Conservation (phyloP, 768 basidiomycete genomes). For the Boletus rufocinnamomeus region DNA sequence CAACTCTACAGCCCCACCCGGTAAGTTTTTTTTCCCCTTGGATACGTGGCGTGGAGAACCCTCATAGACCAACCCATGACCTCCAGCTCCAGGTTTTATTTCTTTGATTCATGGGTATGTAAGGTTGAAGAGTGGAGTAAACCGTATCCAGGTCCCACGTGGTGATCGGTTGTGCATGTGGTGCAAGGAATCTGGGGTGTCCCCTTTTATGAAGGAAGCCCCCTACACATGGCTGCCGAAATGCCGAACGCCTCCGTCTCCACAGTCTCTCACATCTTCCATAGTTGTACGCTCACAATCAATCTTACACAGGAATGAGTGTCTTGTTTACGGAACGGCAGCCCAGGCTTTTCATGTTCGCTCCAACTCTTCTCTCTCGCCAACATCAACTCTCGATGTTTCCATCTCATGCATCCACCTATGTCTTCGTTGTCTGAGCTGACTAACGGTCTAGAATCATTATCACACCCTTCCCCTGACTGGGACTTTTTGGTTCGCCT, state of each 20-base stretch:
- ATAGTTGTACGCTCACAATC: slow-evolving; percentile 32
- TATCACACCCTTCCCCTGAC: slow-evolving; percentile 30
- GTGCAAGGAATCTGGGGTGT: slow-evolving; percentile 32
- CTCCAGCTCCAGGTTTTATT: background rate
- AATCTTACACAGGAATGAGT: slow-evolving; percentile 36
- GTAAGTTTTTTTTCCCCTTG: background rate
- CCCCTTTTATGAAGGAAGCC: slow-evolving; percentile 6
- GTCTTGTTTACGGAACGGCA: slow-evolving; percentile 33
- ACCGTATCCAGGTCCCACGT: slow-evolving; percentile 25
- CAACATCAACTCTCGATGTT: slow-evolving; percentile 17
- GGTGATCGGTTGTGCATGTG: slow-evolving; percentile 17
- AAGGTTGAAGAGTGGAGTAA: slow-evolving; percentile 28
- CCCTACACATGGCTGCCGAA: slow-evolving; percentile 29
- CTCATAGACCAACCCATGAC: background rate
- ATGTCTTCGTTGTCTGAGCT: slow-evolving; percentile 31
- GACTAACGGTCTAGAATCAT: slow-evolving; percentile 26
- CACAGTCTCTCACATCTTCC: slow-evolving; percentile 37
- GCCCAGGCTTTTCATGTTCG: slow-evolving; percentile 21
- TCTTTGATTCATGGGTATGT: background rate
- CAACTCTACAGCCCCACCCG: background rate
- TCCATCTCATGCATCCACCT: slow-evolving; percentile 8
- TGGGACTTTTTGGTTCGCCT: slow-evolving; percentile 35
- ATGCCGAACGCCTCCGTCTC: slow-evolving; percentile 36
- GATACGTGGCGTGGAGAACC: background rate
- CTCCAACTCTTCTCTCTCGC: slow-evolving; percentile 21